Evolutionary conservation across 1,139 yeast species (phyloP).

Genomic region (Blastobotrys aristatus): DNA sequence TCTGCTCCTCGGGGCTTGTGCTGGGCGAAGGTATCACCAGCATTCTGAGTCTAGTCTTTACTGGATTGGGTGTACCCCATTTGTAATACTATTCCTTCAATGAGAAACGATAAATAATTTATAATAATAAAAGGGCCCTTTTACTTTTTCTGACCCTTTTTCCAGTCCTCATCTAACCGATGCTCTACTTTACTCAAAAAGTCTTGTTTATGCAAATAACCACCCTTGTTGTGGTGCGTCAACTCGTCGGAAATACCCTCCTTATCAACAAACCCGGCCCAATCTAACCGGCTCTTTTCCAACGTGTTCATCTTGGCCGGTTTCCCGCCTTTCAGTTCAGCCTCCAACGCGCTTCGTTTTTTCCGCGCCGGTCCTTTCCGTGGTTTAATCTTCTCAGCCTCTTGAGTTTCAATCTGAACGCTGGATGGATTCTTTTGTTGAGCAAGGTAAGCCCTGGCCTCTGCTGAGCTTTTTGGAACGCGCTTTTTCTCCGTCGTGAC

Average conservation of each 20-base stretch:
- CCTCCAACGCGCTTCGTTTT: slow-evolving; percentile 73
- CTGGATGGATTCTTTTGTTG: slow-evolving; percentile 13
- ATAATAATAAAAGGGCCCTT: background rate
- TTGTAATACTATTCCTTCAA: slow-evolving; percentile 30
- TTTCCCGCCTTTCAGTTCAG: slow-evolving; percentile 54
- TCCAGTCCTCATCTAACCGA: slow-evolving; percentile 44
- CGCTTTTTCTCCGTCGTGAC: slow-evolving; percentile 67
- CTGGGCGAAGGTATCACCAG: slow-evolving; percentile 91
- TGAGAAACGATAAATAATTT: background rate
- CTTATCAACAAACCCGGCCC: slow-evolving; percentile 92
- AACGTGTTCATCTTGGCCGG: slow-evolving; percentile 77
- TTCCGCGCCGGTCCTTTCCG: slow-evolving; percentile 29
- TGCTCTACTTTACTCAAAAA: slow-evolving; percentile 74
- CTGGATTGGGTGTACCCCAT: slow-evolving; percentile 54
- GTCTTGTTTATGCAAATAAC: slow-evolving; percentile 87
- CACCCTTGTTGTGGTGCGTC: slow-evolving; percentile 65
- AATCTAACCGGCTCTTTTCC: slow-evolving; percentile 88
- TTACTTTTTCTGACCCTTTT: slow-evolving; percentile 7
- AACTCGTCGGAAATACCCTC: slow-evolving; percentile 81
- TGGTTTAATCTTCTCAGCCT: slow-evolving; percentile 7
- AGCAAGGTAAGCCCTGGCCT: slow-evolving; percentile 71
- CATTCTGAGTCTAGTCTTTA: slow-evolving; percentile 70
- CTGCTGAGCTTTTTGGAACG: slow-evolving; percentile 75
- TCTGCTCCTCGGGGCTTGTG: slow-evolving; percentile 86
- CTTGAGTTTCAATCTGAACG: background rate